Conservation (phyloP, 179 eudicot species). For the Sideroxylon spinosum region DNA sequence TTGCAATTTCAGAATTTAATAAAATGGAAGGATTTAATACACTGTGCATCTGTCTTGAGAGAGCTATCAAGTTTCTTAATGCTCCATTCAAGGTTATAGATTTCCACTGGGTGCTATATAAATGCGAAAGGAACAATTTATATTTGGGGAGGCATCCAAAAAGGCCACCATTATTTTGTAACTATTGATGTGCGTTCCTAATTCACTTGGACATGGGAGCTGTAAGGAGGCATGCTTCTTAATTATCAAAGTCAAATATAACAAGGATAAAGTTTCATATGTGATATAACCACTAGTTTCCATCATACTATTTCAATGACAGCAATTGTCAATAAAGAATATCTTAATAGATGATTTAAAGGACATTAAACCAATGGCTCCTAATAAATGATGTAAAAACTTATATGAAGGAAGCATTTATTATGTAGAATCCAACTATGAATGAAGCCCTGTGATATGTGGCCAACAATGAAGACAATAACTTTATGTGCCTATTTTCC, state of each 20-base stretch:
- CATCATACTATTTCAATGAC: neutral
- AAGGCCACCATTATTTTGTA: too few relatives aligned
- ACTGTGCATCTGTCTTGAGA: neutral
- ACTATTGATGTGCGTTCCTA: neutral
- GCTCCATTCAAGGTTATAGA: neutral
- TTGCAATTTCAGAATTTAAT: neutral
- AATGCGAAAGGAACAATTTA: neutral
- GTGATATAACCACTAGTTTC: neutral
- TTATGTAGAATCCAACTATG: constrained; percentile 6
- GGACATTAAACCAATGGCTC: neutral
- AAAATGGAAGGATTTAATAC: neutral
- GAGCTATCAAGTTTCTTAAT: neutral
- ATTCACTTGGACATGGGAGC: neutral
- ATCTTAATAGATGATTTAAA: neutral
- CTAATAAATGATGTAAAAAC: neutral
- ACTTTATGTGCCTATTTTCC: neutral
- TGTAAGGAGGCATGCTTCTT: neutral
- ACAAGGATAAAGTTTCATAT: neutral
- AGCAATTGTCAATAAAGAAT: neutral
- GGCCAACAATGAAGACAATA: neutral
- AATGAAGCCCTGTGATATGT: neutral
- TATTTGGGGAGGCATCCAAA: neutral
- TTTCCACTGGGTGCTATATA: neutral
- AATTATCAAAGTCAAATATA: neutral
- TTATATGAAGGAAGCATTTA: neutral